Base-by-base conservation (phyloP, 805 yeast genomes). In the Cyberlindnera veronae region DNA sequence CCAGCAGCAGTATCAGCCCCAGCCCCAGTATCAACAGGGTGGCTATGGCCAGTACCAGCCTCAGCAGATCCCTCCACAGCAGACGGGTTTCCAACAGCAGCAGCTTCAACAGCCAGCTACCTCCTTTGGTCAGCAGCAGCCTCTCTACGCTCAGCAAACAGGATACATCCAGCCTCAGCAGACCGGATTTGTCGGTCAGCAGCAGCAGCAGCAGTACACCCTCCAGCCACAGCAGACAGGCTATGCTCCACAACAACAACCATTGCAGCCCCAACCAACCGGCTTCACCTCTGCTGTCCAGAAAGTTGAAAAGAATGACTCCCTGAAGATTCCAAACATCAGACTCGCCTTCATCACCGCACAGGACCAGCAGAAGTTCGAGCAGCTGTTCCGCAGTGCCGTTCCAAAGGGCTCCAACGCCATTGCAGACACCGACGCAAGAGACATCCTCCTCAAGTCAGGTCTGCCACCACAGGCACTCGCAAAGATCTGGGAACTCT, bases 401-500 rank as follows among this genome's bases (percentile, higher is more conserved):
- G 91, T 90, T 20, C 74, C 81, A 16, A 66, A 54, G 22, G 71
- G 69, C 16, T 66, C 72, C 7, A 66, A 67, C 27, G 60, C 74
- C 6, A 76, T 84, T 39, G 67, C 73, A 32, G 90, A 91, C 10
- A 81, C 78, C 33, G 68, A 83, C 6, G 95, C 96, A 13, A 78
- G 90, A 51, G 81, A 79, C 46, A 81, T 91, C 44, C 69, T 91
- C 52, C 68, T 87, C 66, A 77, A 85, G 50, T 89, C 96, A 0
- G 86, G 87, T 6, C 69, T 91, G 39, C 69, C 77, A 30, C 88
- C 95, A 3, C 70, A 76, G 19, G 77, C 81, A 31, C 71, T 91
- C 51, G 91, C 91, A 3, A 87, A 79, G 52, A 84, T 91, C 45
- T 91, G 98, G 98, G 80, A 84, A 18, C 68, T 91, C 42, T 76